Base-by-base conservation (phyloP, 805 yeast species). In the Teunomyces tritomae region DNA sequence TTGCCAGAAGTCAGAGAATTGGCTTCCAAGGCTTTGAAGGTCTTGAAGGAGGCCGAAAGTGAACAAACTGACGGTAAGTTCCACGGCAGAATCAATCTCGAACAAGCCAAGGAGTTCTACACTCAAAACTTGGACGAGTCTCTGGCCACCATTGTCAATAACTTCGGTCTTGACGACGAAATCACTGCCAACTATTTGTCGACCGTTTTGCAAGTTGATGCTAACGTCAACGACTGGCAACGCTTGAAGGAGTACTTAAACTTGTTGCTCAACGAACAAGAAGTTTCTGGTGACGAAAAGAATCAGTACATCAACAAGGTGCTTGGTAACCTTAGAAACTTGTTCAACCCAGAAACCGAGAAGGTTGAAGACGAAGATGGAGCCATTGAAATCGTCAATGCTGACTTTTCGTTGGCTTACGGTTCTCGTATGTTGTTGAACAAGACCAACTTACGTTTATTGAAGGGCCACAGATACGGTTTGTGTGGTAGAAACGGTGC, bases 401-500 rank as follows among this genome's bases (percentile, higher is more conserved):
- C 97, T 30, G 94, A 88, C 63, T 92, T 92, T 70, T 94, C 98
- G 0, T 76, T 92, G 56, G 99, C 99, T 33, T 94, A 94, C 65
- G 99, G 99, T 71, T 88, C 97, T 26, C 84, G 97, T 72, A 92
- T 92, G 97, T 79, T 94, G 58, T 76, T 92, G 58, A 92, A 91
- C 78, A 94, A 94, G 74, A 90, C 99, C 41, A 87, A 79, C 51
- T 74, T 92, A 65, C 82, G 96, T 63, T 78, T 92, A 53, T 75
- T 88, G 58, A 89, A 91, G 73, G 98, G 98, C 60, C 97, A 89
- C 72, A 82, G 99, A 71, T 92, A 92, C 64, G 99, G 99, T 76
- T 79, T 92, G 52, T 89, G 97, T 78, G 99, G 99, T 65, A 80
- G 97, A 73, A 92, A 92, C 66, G 99, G 99, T 79, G 97, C 97